A percentile compares a stretch with the other conserved stretches of the same genome.
Evolutionary conservation across 768 basidiomycete species (phyloP).

Genomic region (Mycena vitilis): DNA sequence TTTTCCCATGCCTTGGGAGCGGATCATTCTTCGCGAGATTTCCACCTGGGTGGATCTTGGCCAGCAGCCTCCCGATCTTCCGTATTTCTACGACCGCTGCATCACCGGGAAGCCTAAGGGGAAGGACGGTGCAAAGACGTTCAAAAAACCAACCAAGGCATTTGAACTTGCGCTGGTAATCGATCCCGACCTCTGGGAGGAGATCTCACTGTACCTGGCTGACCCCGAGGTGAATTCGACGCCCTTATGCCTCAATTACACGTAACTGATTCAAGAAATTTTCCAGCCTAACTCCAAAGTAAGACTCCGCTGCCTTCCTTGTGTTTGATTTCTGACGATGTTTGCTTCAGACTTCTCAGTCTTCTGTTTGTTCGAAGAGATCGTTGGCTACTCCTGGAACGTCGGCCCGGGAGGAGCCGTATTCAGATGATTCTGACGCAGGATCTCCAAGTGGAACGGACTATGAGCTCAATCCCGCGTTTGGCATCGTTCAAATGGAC

Average conservation of each 20-base stretch:
- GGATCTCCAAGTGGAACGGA: too few relatives aligned
- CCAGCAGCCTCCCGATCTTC: neutral
- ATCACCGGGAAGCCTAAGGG: conserved; percentile 8
- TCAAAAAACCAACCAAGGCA: conserved; percentile 3
- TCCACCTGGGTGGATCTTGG: conserved; percentile 9
- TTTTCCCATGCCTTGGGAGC: neutral
- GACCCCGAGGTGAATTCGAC: neutral
- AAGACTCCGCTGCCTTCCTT: too few relatives aligned
- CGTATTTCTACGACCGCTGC: conserved; percentile 8
- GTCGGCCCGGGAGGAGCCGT: too few relatives aligned
- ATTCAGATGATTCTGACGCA: too few relatives aligned
- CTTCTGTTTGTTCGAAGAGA: too few relatives aligned
- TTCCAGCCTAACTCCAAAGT: neutral
- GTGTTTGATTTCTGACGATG: too few relatives aligned
- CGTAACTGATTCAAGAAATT: neutral
- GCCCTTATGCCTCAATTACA: neutral
- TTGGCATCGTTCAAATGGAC: too few relatives aligned
- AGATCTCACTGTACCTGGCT: neutral
- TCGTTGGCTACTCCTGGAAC: too few relatives aligned
- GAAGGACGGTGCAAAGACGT: neutral
- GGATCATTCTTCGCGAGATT: neutral
- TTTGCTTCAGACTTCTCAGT: too few relatives aligned
- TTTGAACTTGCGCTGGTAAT: conserved; percentile 13
- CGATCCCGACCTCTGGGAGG: conserved; percentile 11
- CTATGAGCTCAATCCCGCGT: too few relatives aligned